phyloP scores from a whole-genome alignment of 208 protist species.

The Crithidia fasciculata region DNA sequence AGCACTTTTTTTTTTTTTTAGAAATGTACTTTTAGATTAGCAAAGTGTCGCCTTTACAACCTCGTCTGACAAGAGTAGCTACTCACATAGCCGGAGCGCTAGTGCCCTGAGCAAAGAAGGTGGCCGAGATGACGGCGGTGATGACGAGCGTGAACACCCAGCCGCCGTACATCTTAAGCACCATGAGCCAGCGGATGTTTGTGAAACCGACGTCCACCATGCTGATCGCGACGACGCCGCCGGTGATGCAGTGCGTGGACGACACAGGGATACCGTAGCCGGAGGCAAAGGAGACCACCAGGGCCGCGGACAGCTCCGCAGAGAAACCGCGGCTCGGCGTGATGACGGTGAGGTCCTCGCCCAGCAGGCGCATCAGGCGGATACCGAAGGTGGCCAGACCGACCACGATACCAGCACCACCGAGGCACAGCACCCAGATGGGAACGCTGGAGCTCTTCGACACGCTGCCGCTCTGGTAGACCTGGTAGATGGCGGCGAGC shows the following conservation, averaged over 20 bases:
- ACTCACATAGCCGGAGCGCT: slow-evolving; percentile 19
- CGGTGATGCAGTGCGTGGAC: slow-evolving; percentile 78
- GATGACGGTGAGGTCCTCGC: slow-evolving; percentile 21
- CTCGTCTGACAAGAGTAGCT: background rate
- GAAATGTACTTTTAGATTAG: background rate
- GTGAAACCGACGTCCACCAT: slow-evolving; percentile 42
- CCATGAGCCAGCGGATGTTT: slow-evolving; percentile 36
- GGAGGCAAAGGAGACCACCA: slow-evolving; percentile 34
- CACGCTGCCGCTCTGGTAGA: slow-evolving; percentile 36
- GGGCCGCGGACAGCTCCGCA: slow-evolving; percentile 47
- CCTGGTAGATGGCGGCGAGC: slow-evolving; percentile 41
- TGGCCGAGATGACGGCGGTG: slow-evolving; percentile 35
- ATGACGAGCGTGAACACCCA: slow-evolving; percentile 40
- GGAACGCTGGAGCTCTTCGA: slow-evolving; percentile 18
- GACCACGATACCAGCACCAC: slow-evolving; percentile 43
- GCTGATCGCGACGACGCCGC: slow-evolving; percentile 58
- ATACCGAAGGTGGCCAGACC: background rate
- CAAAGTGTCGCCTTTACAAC: slow-evolving; percentile 1
- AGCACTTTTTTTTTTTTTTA: background rate
- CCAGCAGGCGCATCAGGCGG: background rate
- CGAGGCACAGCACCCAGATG: slow-evolving; percentile 47
- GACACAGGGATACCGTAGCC: slow-evolving; percentile 54
- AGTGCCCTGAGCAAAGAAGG: slow-evolving; percentile 46
- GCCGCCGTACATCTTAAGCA: slow-evolving; percentile 40
- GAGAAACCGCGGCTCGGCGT: slow-evolving; percentile 33